Evolutionary conservation across 345 rosid species (phyloP).

Genomic region (Salix koriyanagi): DNA sequence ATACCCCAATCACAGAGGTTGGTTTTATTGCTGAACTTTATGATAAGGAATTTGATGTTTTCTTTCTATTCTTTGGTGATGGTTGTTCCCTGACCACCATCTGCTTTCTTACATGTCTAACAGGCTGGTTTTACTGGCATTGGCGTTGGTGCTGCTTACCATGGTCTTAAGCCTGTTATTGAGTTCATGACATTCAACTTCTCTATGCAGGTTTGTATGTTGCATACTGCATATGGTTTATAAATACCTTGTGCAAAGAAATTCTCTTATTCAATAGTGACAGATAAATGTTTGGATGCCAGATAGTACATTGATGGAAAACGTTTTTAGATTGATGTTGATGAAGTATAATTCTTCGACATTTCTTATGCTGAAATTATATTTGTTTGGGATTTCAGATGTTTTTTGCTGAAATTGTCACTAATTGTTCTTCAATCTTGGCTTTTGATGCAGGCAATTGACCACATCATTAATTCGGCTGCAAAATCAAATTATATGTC

Average conservation of each 20-base stretch:
- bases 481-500: slow-evolving; percentile 89
- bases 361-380: not conserved
- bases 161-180: slow-evolving; percentile 76
- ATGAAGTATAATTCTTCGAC: not conserved
- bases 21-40: not conserved
- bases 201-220: slow-evolving; percentile 70
- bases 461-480: slow-evolving; percentile 86
- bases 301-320: not conserved
- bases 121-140: slow-evolving; percentile 98
- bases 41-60: not conserved
- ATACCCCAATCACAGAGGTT: slow-evolving; percentile 97
- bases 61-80: not conserved
- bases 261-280: not conserved
- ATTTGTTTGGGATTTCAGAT: not conserved
- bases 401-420: not conserved
- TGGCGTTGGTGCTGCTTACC: slow-evolving; percentile 93
- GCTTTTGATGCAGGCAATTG: slow-evolving; percentile 62
- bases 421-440: not conserved
- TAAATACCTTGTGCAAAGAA: not conserved
- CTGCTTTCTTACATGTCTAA: slow-evolving; percentile 19
- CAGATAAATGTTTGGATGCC: not conserved
- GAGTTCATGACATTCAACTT: slow-evolving; percentile 97
- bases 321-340: not conserved
- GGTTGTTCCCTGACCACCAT: not conserved
- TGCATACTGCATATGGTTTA: not conserved